A percentile compares a stretch with the other conserved stretches of the same genome.
These are phyloP conservation scores for Teunomyces lycoperdinae DNA, from an alignment of 805 yeast species.

Conservation along the genomic window DNA sequence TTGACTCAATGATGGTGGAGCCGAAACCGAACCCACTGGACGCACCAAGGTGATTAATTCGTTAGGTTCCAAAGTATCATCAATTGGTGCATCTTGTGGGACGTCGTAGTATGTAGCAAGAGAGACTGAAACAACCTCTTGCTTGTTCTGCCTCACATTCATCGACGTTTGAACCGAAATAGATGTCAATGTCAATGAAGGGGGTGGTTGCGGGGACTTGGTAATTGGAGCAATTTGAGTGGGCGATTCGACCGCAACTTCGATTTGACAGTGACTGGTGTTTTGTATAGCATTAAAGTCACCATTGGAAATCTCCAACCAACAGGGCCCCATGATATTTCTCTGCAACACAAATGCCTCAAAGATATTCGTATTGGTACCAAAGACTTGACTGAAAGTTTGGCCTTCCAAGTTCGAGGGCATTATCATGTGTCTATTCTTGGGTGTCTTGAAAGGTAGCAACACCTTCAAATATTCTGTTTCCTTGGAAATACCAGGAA, in stretches of 20 bases:
- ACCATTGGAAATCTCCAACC: conserved; percentile 74
- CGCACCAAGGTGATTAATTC: conserved; percentile 71
- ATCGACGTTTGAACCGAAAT: conserved; percentile 77
- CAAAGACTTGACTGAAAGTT: conserved; percentile 77
- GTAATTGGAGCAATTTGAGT: conserved; percentile 46
- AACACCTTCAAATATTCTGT: conserved; percentile 76
- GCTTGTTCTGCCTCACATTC: conserved; percentile 71
- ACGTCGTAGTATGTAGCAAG: conserved; percentile 66
- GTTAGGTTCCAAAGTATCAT: conserved; percentile 58
- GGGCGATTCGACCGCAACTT: conserved; percentile 57
- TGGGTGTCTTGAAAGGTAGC: conserved; percentile 70
- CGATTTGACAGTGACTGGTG: conserved; percentile 80
- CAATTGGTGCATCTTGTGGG: conserved; percentile 73
- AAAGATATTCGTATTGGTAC: conserved; percentile 68
- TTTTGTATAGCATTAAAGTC: conserved; percentile 57
- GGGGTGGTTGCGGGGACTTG: conserved; percentile 62
- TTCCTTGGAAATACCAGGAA: conserved; percentile 73
- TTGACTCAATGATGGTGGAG: conserved; percentile 75
- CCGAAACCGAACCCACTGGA: conserved; percentile 61
- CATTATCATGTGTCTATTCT: conserved; percentile 42
- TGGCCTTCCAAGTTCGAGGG: conserved; percentile 72
- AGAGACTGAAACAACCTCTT: conserved; percentile 84
- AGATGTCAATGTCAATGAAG: conserved; percentile 63
- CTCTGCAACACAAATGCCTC: conserved; percentile 83
- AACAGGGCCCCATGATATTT: conserved; percentile 95